Conservation (phyloP, 2,329 filamentous ascomycete genomes). For the Penicillium hordei region DNA sequence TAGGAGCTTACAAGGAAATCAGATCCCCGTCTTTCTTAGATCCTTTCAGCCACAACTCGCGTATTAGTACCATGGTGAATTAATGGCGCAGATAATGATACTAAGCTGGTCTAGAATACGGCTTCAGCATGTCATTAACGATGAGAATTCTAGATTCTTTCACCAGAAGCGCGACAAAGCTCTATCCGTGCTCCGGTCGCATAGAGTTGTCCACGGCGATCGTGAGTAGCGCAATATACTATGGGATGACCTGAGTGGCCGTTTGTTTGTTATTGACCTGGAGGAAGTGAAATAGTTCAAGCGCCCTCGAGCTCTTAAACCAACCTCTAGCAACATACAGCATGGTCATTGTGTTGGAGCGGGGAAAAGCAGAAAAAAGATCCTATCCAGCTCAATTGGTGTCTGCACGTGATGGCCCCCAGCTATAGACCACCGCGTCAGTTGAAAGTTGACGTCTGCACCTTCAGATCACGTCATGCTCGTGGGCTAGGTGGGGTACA, state of each 20-base stretch:
- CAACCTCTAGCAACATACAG: slow-evolving; percentile 14
- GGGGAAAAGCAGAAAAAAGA: too few species aligned
- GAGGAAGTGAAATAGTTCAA: slow-evolving; percentile 26
- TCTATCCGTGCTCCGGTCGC: slow-evolving; percentile 15
- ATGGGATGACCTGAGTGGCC: slow-evolving; percentile 19
- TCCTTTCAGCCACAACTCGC: slow-evolving; percentile 18
- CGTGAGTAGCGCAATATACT: slow-evolving; percentile 30
- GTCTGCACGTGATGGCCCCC: too few species aligned
- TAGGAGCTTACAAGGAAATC: slow-evolving; percentile 21
- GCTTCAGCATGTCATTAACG: slow-evolving; percentile 9
- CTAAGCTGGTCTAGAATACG: slow-evolving; percentile 17
- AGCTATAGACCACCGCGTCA: too few species aligned
- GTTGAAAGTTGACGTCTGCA: too few species aligned
- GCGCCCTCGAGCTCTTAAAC: slow-evolving; percentile 17
- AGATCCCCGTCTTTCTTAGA: slow-evolving; percentile 29
- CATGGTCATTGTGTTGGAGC: slow-evolving; percentile 3
- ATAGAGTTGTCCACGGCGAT: slow-evolving; percentile 21
- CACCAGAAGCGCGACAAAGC: slow-evolving; percentile 17
- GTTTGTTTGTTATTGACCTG: slow-evolving; percentile 27
- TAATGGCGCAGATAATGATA: slow-evolving; percentile 23
- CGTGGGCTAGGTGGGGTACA: too few species aligned
- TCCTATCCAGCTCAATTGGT: too few species aligned
- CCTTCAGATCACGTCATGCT: too few species aligned
- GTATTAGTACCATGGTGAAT: slow-evolving; percentile 28
- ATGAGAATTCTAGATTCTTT: slow-evolving; percentile 8